Conservation (phyloP, 768 basidiomycete genomes). For the Phallus indusiatus region DNA sequence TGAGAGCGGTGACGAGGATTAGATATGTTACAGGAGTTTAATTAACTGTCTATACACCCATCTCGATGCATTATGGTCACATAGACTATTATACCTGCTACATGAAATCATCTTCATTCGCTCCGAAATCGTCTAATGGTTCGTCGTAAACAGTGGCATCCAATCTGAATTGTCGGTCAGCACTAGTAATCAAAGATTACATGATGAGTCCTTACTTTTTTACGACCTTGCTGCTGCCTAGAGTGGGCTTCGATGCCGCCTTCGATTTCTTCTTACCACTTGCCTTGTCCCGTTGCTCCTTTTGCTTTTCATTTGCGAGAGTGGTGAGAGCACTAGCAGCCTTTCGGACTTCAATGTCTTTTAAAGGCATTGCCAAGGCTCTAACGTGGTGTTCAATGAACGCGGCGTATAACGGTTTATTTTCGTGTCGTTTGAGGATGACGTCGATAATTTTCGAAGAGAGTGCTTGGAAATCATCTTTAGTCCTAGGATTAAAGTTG, state of each 20-base stretch:
- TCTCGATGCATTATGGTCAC: background rate
- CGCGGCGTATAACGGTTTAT: slow-evolving; percentile 70
- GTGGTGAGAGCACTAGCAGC: slow-evolving; percentile 76
- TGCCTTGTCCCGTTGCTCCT: slow-evolving; percentile 74
- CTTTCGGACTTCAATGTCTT: slow-evolving; percentile 88
- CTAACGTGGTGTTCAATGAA: slow-evolving; percentile 83
- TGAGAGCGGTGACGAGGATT: slow-evolving; percentile 25
- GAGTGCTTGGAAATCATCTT: slow-evolving; percentile 75
- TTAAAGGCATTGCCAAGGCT: slow-evolving; percentile 65
- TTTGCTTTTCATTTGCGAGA: slow-evolving; percentile 92
- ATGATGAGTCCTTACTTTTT: slow-evolving; percentile 36
- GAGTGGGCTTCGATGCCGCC: slow-evolving; percentile 54
- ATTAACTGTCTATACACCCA: background rate
- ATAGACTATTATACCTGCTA: slow-evolving; percentile 28
- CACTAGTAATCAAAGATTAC: background rate
- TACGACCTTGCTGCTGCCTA: slow-evolving; percentile 65
- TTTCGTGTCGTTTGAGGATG: slow-evolving; percentile 69
- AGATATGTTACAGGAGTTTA: background rate
- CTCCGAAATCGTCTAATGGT: slow-evolving; percentile 80
- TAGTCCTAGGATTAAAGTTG: slow-evolving; percentile 74
- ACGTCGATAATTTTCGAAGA: slow-evolving; percentile 66
- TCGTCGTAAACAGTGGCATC: slow-evolving; percentile 83
- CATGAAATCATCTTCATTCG: slow-evolving; percentile 80
- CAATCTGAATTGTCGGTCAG: slow-evolving; percentile 33
- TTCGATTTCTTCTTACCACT: slow-evolving; percentile 88